phyloP scores from a whole-genome alignment of 371 early-diverging fungal species.

The Mucor mucedo region DNA sequence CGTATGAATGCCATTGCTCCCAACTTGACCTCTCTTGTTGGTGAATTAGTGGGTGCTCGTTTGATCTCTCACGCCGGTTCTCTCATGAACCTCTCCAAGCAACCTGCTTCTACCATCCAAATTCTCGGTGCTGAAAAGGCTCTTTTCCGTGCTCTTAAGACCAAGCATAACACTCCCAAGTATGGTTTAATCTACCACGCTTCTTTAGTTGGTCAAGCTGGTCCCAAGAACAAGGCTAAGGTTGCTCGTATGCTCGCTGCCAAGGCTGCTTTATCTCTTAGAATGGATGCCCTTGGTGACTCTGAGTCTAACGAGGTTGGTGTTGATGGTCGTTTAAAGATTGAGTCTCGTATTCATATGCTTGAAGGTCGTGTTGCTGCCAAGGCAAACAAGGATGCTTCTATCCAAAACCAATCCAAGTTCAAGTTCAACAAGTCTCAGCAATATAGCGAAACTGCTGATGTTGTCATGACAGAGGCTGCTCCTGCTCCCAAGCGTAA shows the following conservation, averaged over 20 bases:
- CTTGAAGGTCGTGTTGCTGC: slow-evolving; percentile 73
- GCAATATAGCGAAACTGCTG: slow-evolving; percentile 44
- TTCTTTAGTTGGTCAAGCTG: slow-evolving; percentile 86
- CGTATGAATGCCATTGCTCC: slow-evolving; percentile 93
- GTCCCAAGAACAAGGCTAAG: slow-evolving; percentile 90
- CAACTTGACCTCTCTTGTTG: slow-evolving; percentile 90
- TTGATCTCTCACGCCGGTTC: slow-evolving; percentile 94
- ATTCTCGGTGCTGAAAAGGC: slow-evolving; percentile 99
- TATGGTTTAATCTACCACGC: slow-evolving; percentile 96
- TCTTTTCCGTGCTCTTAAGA: slow-evolving; percentile 94
- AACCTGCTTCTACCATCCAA: slow-evolving; percentile 95
- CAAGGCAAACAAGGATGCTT: slow-evolving; percentile 58
- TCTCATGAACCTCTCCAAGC: slow-evolving; percentile 89
- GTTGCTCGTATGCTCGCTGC: slow-evolving; percentile 92
- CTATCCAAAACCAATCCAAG: slow-evolving; percentile 74
- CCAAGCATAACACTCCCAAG: slow-evolving; percentile 95
- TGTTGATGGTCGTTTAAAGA: slow-evolving; percentile 80
- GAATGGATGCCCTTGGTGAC: slow-evolving; percentile 96
- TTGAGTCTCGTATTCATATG: slow-evolving; percentile 87
- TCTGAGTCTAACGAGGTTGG: slow-evolving; percentile 83
- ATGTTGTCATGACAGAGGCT: slow-evolving; percentile 46
- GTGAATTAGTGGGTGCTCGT: slow-evolving; percentile 92
- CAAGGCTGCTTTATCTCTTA: slow-evolving; percentile 91
- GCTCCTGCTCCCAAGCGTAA: slow-evolving; percentile 46
- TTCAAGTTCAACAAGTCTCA: slow-evolving; percentile 58